Evolutionary conservation across 2,329 filamentous ascomycete species (phyloP), one percentile per base, ranked within the genome.

Genomic region (Elsinoe perseae): DNA sequence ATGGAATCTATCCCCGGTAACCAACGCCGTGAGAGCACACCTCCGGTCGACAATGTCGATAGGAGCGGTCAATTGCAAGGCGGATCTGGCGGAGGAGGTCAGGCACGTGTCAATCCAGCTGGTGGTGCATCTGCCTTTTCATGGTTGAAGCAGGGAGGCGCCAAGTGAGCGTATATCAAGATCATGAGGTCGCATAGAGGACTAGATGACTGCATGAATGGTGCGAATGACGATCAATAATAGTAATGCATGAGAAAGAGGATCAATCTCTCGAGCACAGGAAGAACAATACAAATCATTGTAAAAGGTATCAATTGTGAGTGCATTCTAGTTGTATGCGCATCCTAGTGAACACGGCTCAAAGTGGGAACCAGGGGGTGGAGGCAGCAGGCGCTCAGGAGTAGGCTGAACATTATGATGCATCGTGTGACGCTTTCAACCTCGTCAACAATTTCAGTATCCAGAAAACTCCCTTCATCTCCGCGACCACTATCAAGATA

Each of bases 101-200:
- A 69, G 63, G 66, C 63, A 42, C 68, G 68, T 55, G 77, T 82
- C 28, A 97, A 97, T 66, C 92, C 93, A 0, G 81, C 95, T 16
- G 92, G 92, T 7, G 88, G 88, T n/a, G 92, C 87, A 12, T 93
- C 89, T 58, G 92, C 92, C 2, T 97, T 97, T 73, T 85, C 87
- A 10, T 97, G 91, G 91, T 85, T 96, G 76, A 92, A 87, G 40
- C 48, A 63, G 12, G 61, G 59, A 8, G 59, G 60, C 6, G 34
- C 57, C 36, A 59, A 61, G 30, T 58, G 28, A 50, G 12, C 10
- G 16, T 27, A 18, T 27, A 32, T 14, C 10, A 42, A 43, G 12
- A 42, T 25, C 28, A 28, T 21, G 9, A 16, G 21, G 20, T 30
- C n/a, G 34, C 30, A 25, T 23, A 43, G 32, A 43, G 12, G 21